Conservation (phyloP, 139 green algal genomes). For the Pseudopediastrum boryanum region DNA sequence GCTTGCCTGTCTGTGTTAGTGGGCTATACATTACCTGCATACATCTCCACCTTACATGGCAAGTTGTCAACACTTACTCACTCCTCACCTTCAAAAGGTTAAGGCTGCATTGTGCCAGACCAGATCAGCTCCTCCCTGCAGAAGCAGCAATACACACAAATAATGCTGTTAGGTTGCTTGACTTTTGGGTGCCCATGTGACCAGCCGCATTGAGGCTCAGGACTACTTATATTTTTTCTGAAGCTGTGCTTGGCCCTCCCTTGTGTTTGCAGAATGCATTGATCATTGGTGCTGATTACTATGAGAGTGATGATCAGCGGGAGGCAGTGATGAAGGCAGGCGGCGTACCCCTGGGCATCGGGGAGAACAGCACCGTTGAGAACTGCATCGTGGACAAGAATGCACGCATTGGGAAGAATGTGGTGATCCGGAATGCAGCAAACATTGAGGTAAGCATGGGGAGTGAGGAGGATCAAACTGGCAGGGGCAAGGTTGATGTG, state of each 20-base stretch:
- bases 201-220: too few species aligned
- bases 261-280: conserved; percentile 70
- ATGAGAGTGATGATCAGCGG: conserved; percentile 89
- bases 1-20: too few species aligned
- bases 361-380: conserved; percentile 71
- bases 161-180: too few species aligned
- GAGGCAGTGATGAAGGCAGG: conserved; percentile 63
- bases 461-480: background rate
- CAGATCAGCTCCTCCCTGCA: too few species aligned
- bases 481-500: too few species aligned
- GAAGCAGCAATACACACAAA: too few species aligned
- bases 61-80: too few species aligned
- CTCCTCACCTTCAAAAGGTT: too few species aligned
- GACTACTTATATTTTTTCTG: background rate
- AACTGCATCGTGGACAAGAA: conserved; percentile 99
- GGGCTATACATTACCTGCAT: too few species aligned
- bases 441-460: conserved; percentile 1
- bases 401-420: conserved; percentile 85
- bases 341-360: conserved; percentile 93
- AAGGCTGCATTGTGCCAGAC: too few species aligned
- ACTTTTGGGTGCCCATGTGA: too few species aligned
- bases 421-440: conserved; percentile 57
- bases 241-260: background rate
- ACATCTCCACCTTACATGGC: too few species aligned
- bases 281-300: conserved; percentile 98